Base-by-base conservation (phyloP, 345 rosid genomes). In the Pugionium cornutum region DNA sequence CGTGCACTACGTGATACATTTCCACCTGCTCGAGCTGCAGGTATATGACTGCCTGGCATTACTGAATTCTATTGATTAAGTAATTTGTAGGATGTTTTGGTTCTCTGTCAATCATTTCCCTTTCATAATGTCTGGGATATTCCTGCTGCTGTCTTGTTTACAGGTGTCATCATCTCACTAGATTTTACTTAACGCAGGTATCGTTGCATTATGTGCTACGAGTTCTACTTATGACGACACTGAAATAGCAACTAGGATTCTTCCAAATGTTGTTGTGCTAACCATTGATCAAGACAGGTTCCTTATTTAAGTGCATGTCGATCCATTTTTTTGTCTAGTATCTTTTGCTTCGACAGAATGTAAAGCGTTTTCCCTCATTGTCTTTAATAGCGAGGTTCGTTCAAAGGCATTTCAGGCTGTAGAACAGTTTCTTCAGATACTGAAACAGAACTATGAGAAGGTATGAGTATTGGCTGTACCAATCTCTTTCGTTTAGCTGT, bases 21-120 rank as follows among this genome's bases (percentile, higher is more conserved):
- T 76, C 81, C 99, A 76, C 95, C 92, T 79, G 99, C 99, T 67
- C 86, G 99, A 72, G 99, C 91, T 76, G 99, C 99, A 80, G 99
- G 99, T 94, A 87, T 61, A 60, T 62, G 41, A 66, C 52, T 26
- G 63, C 34, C 53, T 66, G 26, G 18, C 44, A 50, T 26, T 27
- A 37, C 4, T 35, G 33, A 43, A 58, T 58, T 42, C 40, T 66
- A 45, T 1, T 26, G 55, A 65, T 66, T 37, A 53, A 58, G 3
- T 66, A 37, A 5, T 49, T 3, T 49, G 3, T n/a, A 9, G 61
- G 36, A 28, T 44, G 62, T 35, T 72, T 30, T 44, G 53, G 51
- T 51, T 65, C 35, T 59, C n/a, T 59, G 35, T 31, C 2, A 26
- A 40, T 42, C 4, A 51, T 25, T 8, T 69, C 26, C 9, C 33